A percentile compares a stretch with the other conserved stretches of the same genome.
Conservation (phyloP, 2,329 filamentous ascomycete species). For the Simplicillium sp. region DNA sequence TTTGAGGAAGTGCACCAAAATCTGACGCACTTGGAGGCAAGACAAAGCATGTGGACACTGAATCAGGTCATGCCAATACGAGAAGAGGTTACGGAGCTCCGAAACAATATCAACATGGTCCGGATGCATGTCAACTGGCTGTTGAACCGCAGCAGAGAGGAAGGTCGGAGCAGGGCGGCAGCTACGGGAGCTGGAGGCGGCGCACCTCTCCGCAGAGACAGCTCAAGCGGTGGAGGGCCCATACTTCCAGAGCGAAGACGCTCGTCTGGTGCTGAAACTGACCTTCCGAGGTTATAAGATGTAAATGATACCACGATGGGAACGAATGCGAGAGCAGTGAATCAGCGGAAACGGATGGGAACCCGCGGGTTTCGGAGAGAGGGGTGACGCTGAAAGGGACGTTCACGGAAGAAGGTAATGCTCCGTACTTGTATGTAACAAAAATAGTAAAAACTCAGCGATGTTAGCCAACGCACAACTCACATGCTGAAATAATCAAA, state of each 20-base stretch:
- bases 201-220: conserved; percentile 19
- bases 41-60: conserved; percentile 51
- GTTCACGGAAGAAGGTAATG: too few relatives aligned
- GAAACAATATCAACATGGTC: conserved; percentile 47
- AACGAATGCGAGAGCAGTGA: too few relatives aligned
- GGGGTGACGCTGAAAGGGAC: too few relatives aligned
- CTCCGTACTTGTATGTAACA: too few relatives aligned
- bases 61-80: conserved; percentile 53
- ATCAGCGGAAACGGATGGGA: too few relatives aligned
- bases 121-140: conserved; percentile 52
- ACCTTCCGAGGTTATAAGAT: conserved; percentile 25
- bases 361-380: too few relatives aligned
- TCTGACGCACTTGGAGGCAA: conserved; percentile 47
- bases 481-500: too few relatives aligned
- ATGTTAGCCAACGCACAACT: too few relatives aligned
- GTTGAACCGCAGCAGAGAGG: conserved; percentile 41
- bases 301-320: background rate
- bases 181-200: conserved; percentile 15
- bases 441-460: too few relatives aligned
- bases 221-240: conserved; percentile 15
- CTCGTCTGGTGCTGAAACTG: conserved; percentile 25
- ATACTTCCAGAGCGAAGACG: conserved; percentile 24
- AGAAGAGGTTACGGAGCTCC: conserved; percentile 51
- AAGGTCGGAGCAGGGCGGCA: conserved; percentile 29
- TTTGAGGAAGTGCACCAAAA: conserved; percentile 49